These are phyloP conservation scores for Raffaelea arxii DNA, from an alignment of 2,329 filamentous ascomycete genomes.

Conservation along the genomic window DNA sequence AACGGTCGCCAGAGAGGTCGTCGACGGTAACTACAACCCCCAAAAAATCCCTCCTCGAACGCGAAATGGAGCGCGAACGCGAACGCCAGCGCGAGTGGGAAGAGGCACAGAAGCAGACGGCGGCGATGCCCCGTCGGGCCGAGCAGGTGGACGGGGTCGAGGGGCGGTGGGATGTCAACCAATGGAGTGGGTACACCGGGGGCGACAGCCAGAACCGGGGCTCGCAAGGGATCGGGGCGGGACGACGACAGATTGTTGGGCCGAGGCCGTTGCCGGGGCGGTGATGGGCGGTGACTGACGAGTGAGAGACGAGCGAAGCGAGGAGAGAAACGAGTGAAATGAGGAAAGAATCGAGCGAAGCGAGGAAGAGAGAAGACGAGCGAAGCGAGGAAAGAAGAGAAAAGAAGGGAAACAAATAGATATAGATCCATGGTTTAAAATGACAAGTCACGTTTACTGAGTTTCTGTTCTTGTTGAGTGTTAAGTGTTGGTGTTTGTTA, in stretches of 20 bases:
- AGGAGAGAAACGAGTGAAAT: too few relatives aligned
- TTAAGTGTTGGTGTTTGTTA: too few relatives aligned
- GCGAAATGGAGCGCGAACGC: conserved; percentile 72
- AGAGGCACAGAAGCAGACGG: conserved; percentile 57
- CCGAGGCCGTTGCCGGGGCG: conserved; percentile 52
- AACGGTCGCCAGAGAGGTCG: too few relatives aligned
- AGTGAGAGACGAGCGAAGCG: too few relatives aligned
- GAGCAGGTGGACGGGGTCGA: conserved; percentile 58
- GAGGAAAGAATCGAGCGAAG: too few relatives aligned
- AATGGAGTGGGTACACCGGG: conserved; percentile 66
- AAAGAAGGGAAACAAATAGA: too few relatives aligned
- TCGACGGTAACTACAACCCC: too few relatives aligned
- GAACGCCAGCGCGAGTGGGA: conserved; percentile 75
- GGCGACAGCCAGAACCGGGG: conserved; percentile 67
- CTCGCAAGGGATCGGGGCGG: conserved; percentile 55
- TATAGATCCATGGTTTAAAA: too few relatives aligned
- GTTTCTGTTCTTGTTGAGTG: too few relatives aligned
- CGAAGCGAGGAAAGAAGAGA: too few relatives aligned
- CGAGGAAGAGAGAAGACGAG: too few relatives aligned
- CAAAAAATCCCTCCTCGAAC: conserved; percentile 65
- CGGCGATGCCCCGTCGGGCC: conserved; percentile 41
- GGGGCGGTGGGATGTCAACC: conserved; percentile 65
- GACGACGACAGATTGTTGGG: conserved; percentile 69
- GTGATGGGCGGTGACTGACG: conserved; percentile 1
- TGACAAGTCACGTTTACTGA: too few relatives aligned